A percentile compares a stretch with the other conserved stretches of the same genome.
These are phyloP conservation scores for Barnettozyma populi DNA, from an alignment of 805 yeast species.

Conservation along the genomic window DNA sequence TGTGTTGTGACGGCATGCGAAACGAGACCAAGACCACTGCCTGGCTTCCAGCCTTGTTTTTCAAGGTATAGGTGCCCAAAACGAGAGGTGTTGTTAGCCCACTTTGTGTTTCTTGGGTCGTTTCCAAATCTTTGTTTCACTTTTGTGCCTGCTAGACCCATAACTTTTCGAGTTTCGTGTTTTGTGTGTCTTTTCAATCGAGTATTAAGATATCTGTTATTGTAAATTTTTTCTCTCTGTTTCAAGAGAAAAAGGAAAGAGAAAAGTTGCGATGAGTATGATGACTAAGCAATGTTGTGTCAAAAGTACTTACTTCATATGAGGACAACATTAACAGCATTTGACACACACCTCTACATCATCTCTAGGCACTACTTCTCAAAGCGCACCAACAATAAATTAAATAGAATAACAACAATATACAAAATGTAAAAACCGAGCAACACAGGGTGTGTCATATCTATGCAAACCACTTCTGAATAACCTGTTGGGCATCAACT, in stretches of 20 bases:
- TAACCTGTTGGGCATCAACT: conserved; percentile 51
- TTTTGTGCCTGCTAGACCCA: conserved; percentile 82
- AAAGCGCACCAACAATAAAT: not conserved
- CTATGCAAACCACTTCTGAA: conserved; percentile 52
- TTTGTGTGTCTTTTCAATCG: not conserved
- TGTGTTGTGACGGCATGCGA: conserved; percentile 69
- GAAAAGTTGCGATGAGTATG: conserved; percentile 5
- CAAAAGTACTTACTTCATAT: not conserved
- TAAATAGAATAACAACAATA: not conserved
- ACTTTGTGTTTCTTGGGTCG: conserved; percentile 90
- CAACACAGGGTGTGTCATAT: not conserved
- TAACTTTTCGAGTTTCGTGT: conserved; percentile 20
- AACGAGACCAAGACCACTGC: conserved; percentile 76
- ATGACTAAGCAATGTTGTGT: not conserved
- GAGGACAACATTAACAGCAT: too few species aligned
- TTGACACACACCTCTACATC: too few species aligned
- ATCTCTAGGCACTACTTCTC: not conserved
- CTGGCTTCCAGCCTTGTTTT: conserved; percentile 89
- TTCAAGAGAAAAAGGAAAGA: conserved; percentile 4
- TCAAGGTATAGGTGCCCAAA: conserved; percentile 86
- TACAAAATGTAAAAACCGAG: not conserved
- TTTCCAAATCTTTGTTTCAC: conserved; percentile 79
- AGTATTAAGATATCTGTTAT: too few species aligned
- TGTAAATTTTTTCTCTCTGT: conserved; percentile 1
- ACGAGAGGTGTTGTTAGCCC: conserved; percentile 82